Conservation (phyloP, 345 rosid species). For the Moricandia arvensis region DNA sequence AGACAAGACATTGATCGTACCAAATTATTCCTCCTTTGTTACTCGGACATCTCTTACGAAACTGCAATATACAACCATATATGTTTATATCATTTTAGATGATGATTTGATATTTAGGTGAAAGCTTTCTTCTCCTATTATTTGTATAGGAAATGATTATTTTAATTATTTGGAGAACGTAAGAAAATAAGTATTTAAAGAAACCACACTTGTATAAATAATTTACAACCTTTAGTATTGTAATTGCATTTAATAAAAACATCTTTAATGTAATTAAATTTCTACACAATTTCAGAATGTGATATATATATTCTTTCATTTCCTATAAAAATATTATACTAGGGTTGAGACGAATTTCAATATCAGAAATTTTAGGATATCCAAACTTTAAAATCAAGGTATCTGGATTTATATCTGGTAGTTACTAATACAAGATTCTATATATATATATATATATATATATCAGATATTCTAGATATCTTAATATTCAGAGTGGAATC, state of each 20-base stretch:
- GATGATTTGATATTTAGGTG: not conserved
- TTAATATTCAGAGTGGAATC: not conserved
- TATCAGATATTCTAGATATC: not conserved
- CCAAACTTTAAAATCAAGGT: no score
- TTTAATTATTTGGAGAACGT: not conserved
- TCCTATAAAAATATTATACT: no score
- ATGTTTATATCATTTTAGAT: not conserved
- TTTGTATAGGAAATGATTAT: not conserved
- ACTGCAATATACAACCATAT: not conserved
- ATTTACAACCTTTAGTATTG: not conserved
- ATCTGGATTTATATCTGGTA: no score
- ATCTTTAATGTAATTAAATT: not conserved
- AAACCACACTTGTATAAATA: not conserved
- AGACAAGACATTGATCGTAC: not conserved
- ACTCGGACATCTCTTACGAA: not conserved
- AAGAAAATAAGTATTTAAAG: not conserved
- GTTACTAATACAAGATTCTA: no score
- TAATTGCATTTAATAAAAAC: not conserved
- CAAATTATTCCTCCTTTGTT: not conserved
- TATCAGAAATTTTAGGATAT: not conserved
- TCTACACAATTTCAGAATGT: no score
- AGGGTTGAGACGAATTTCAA: not conserved
- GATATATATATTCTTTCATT: no score
- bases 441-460: no score
- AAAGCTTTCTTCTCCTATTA: not conserved